Evolutionary conservation across 345 rosid genomes (phyloP).

Genomic region (Rhizophora mangle): DNA sequence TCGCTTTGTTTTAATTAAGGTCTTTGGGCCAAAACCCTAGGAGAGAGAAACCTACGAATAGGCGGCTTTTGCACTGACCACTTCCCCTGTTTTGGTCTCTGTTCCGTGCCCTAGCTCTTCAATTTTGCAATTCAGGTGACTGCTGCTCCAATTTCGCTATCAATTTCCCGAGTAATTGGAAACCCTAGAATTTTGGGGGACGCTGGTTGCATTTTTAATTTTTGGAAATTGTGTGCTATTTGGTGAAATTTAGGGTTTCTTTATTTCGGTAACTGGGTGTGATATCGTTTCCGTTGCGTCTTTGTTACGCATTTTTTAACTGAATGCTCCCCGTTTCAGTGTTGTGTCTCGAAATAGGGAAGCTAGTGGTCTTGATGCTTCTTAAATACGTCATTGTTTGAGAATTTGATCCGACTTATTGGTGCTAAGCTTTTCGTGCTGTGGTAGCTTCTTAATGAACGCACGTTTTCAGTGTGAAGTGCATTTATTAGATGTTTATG

Average conservation of each 20-base stretch:
- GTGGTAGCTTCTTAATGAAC: background rate
- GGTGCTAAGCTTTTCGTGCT: background rate
- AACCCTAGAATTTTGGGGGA: conserved; percentile 1
- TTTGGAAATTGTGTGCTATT: background rate
- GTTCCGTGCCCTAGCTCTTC: background rate
- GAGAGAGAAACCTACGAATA: background rate
- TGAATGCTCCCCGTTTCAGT: background rate
- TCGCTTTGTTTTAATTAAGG: background rate
- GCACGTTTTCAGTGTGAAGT: background rate
- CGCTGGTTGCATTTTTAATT: background rate
- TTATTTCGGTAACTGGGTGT: background rate
- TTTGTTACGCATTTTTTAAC: background rate
- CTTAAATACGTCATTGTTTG: background rate
- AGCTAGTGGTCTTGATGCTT: too few relatives aligned
- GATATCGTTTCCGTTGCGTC: background rate
- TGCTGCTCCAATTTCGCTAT: background rate
- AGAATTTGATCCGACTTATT: background rate
- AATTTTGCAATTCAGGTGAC: conserved; percentile 4
- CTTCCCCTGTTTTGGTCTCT: background rate
- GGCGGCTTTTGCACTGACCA: too few relatives aligned
- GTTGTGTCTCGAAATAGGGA: too few relatives aligned
- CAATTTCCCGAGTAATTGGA: background rate
- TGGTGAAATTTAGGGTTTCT: background rate
- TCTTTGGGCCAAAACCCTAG: background rate
- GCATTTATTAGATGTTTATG: background rate